Evolutionary conservation across 2,329 filamentous ascomycete species (phyloP).

Genomic region (Aspergillus sp.): DNA sequence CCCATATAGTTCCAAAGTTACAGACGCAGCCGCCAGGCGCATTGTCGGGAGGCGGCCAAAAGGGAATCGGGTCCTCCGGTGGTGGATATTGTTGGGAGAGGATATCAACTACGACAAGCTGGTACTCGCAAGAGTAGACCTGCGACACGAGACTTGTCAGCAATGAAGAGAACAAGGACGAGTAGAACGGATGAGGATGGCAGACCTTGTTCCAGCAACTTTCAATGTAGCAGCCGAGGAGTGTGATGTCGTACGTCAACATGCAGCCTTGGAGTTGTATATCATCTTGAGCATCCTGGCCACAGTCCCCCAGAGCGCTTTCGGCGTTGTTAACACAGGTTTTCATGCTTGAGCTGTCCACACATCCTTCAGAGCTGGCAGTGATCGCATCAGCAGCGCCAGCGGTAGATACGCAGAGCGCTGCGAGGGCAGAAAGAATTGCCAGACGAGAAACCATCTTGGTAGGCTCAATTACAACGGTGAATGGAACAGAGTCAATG

Average conservation of each 20-base stretch:
- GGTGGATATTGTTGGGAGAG: no score
- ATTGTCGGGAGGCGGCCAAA: background rate
- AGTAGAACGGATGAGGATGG: background rate
- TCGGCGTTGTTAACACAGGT: conserved; percentile 1
- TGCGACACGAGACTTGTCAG: no score
- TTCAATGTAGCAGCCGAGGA: background rate
- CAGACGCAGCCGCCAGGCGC: conserved; percentile 2
- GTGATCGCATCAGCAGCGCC: background rate
- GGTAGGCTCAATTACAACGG: no score
- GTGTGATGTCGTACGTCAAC: background rate
- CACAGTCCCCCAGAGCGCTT: background rate
- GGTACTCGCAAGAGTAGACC: no score
- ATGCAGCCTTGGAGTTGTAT: background rate
- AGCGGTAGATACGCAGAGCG: no score
- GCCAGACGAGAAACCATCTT: no score
- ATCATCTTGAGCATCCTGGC: background rate
- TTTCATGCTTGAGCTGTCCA: background rate
- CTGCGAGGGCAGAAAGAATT: no score
- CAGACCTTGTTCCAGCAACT: conserved; percentile 7
- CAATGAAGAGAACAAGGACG: background rate
- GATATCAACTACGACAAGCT: no score
- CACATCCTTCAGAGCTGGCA: background rate
- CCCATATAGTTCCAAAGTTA: conserved; percentile 1
- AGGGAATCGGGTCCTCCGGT: background rate
- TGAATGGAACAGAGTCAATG: no score